phyloP scores from a whole-genome alignment of 2,329 filamentous ascomycete genomes.

The Colletotrichum lindemuthianum region DNA sequence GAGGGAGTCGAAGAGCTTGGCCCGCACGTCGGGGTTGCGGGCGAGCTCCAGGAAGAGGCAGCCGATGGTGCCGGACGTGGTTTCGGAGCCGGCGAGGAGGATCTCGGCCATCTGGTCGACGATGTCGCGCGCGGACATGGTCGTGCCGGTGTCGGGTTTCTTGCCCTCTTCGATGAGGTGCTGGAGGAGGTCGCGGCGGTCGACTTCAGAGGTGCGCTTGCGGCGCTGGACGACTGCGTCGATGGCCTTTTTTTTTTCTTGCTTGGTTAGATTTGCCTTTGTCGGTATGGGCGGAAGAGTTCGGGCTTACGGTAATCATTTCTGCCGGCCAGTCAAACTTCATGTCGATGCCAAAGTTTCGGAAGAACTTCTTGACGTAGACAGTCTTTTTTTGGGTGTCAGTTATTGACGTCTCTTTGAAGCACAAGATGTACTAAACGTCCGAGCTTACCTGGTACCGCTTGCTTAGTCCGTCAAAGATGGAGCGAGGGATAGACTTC shows the following conservation, averaged over 20 bases:
- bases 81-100: conserved; percentile 42
- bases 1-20: conserved; percentile 33
- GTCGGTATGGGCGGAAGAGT: neutral
- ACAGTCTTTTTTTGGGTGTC: conserved; percentile 4
- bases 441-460: conserved; percentile 19
- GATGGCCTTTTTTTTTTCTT: conserved; percentile 4
- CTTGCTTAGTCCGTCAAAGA: conserved; percentile 32
- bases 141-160: conserved; percentile 32
- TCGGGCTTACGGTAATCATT: conserved; percentile 23
- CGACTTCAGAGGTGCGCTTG: conserved; percentile 18
- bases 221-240: conserved; percentile 31
- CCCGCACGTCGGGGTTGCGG: conserved; percentile 38
- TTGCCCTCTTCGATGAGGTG: conserved; percentile 34
- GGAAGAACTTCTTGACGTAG: conserved; percentile 32
- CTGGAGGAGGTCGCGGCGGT: conserved; percentile 29
- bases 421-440: accelerated
- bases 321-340: conserved; percentile 32
- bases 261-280: neutral
- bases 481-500: conserved; percentile 32
- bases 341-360: conserved; percentile 9
- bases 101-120: conserved; percentile 37
- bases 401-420: too few species aligned
- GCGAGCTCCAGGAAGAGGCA: conserved; percentile 42
- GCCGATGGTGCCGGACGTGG: conserved; percentile 41
- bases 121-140: conserved; percentile 36